Conservation (phyloP, 139 green algal genomes). For the Chlamydomonas applanata region DNA sequence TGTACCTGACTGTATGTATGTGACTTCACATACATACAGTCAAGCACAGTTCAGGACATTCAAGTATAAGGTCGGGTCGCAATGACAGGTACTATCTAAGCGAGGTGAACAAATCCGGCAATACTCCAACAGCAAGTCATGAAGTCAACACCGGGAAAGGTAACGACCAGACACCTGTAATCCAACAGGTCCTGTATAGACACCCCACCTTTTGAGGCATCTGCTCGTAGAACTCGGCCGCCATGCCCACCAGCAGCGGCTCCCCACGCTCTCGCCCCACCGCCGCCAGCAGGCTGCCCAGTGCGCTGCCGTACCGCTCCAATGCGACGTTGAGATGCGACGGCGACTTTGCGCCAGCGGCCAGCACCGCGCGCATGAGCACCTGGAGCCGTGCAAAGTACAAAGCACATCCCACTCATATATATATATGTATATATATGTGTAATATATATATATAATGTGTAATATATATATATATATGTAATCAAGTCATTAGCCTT, state of each 20-base stretch:
- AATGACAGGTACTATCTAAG: too few species aligned
- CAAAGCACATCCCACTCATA: background rate
- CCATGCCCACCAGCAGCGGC: conserved; percentile 22
- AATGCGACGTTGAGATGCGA: conserved; percentile 78
- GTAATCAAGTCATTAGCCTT: background rate
- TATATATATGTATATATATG: too few species aligned
- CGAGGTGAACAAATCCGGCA: too few species aligned
- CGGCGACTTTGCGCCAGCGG: conserved; percentile 78
- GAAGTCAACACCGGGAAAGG: too few species aligned
- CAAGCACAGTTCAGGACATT: too few species aligned
- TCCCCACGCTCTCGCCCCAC: conserved; percentile 4
- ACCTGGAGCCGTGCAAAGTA: conserved; percentile 27
- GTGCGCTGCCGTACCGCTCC: conserved; percentile 67
- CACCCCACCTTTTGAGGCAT: conserved; percentile 20
- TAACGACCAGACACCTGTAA: background rate
- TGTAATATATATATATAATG: too few species aligned
- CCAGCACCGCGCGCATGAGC: conserved; percentile 62
- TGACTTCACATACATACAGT: too few species aligned
- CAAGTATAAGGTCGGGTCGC: too few species aligned
- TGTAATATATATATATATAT: background rate
- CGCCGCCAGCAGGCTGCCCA: conserved; percentile 39
- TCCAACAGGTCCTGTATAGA: background rate
- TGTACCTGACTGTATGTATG: background rate
- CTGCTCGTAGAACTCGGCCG: conserved; percentile 18
- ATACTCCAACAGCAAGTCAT: too few species aligned